These are phyloP conservation scores for Candida freyschussii DNA, from an alignment of 1,139 yeast species.

Conservation along the genomic window DNA sequence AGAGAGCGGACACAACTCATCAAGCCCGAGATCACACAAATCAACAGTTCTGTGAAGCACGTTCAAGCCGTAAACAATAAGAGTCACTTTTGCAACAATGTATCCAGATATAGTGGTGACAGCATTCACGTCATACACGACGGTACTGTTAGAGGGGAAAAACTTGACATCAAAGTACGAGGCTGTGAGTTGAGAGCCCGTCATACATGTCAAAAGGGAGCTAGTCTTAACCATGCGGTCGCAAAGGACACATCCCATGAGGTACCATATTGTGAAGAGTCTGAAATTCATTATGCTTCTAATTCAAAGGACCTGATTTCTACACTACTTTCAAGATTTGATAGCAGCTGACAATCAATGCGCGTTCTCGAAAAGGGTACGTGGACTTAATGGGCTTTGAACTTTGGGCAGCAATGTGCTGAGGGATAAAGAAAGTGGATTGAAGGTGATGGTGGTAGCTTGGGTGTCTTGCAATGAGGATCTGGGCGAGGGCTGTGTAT, in stretches of 20 bases:
- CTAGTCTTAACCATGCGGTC: slow-evolving; percentile 37
- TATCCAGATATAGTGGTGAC: slow-evolving; percentile 75
- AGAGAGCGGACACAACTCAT: slow-evolving; percentile 72
- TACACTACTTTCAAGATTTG: no score
- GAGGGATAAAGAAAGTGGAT: no score
- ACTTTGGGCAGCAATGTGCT: no score
- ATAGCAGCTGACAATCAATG: no score
- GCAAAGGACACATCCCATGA: slow-evolving; percentile 7
- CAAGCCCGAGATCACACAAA: slow-evolving; percentile 57
- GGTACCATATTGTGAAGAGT: slow-evolving; percentile 8
- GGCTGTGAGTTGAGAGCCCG: slow-evolving; percentile 81
- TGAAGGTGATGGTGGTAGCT: no score
- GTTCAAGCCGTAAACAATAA: slow-evolving; percentile 83
- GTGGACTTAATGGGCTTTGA: no score
- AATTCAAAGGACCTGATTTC: not conserved
- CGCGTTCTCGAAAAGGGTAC: no score
- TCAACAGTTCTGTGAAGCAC: slow-evolving; percentile 51
- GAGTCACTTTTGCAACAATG: slow-evolving; percentile 58
- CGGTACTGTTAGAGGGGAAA: slow-evolving; percentile 59
- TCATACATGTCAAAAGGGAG: slow-evolving; percentile 93
- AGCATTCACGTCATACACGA: slow-evolving; percentile 68
- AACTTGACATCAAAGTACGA: slow-evolving; percentile 75
- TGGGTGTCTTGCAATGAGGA: no score
- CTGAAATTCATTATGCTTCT: not conserved
- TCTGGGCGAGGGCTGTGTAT: no score